Conservation (phyloP, 257 asterid species). For the Nicotiana sylvestris region DNA sequence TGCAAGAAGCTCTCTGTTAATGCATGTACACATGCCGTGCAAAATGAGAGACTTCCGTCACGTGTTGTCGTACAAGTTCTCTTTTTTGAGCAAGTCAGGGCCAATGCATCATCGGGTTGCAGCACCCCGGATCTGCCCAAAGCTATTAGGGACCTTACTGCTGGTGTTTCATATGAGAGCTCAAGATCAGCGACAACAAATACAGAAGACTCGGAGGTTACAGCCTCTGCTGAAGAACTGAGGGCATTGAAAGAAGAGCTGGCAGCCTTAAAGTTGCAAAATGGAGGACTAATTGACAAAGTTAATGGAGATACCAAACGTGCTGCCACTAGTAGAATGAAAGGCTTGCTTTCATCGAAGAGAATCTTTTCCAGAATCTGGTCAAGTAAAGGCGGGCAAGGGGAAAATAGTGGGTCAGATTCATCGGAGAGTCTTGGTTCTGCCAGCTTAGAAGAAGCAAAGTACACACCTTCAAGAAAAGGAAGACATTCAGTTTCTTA, state of each 20-base stretch:
- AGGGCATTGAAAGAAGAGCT: conserved; percentile 78
- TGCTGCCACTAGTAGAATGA: conserved; percentile 54
- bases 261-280: conserved; percentile 63
- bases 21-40: conserved; percentile 90
- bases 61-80: conserved; percentile 86
- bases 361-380: conserved; percentile 73
- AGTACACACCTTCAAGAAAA: conserved; percentile 59
- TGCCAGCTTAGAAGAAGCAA: conserved; percentile 55
- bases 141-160: conserved; percentile 68
- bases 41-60: conserved; percentile 81
- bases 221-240: conserved; percentile 85
- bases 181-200: conserved; percentile 63
- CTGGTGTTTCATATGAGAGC: conserved; percentile 58
- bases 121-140: conserved; percentile 91
- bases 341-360: conserved; percentile 59
- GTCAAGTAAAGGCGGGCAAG: conserved; percentile 60
- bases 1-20: conserved; percentile 90
- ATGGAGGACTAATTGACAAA: conserved; percentile 37
- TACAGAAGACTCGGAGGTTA: conserved; percentile 85
- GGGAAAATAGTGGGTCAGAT: conserved; percentile 84
- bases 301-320: conserved; percentile 31
- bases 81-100: conserved; percentile 89
- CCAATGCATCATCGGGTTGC: conserved; percentile 83
- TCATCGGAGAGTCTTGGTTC: conserved; percentile 84
- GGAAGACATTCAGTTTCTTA: conserved; percentile 91